Evolutionary conservation across 179 eudicot species (phyloP).

Genomic region (Heliamphora pulchella): DNA sequence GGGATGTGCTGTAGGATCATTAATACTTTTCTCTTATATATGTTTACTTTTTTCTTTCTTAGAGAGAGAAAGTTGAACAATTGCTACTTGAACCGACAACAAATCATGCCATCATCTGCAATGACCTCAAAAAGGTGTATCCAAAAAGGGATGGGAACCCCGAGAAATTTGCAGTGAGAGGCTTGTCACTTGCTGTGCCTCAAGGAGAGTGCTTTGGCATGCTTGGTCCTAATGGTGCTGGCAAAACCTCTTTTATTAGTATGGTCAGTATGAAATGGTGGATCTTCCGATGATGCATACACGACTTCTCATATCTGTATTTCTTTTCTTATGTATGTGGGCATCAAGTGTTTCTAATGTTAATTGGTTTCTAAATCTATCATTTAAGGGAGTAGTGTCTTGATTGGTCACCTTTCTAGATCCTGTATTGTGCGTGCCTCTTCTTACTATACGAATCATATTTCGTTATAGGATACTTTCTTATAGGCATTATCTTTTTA

Average conservation of each 20-base stretch:
- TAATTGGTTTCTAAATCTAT: not conserved
- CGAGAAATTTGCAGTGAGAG: constrained; percentile 69
- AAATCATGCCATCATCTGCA: constrained; percentile 50
- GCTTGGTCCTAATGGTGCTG: constrained; percentile 99
- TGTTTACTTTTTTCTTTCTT: constrained; percentile 10
- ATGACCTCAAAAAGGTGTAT: constrained; percentile 17
- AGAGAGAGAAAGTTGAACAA: constrained; percentile 79
- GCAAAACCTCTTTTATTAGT: constrained; percentile 86
- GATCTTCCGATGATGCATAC: not conserved
- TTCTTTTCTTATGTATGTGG: not conserved
- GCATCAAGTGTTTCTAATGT: not conserved
- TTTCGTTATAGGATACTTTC: not conserved
- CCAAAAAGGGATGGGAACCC: constrained; percentile 89
- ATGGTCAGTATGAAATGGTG: constrained; percentile 49
- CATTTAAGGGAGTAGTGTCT: not conserved
- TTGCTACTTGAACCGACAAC: constrained; percentile 46
- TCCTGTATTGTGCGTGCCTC: not conserved
- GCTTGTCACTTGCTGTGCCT: constrained; percentile 63
- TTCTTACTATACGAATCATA: not conserved
- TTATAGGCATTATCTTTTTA: not conserved
- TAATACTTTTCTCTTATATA: not conserved
- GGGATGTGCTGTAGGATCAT: not conserved
- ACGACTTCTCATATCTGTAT: not conserved
- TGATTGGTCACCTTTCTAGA: too few species aligned
- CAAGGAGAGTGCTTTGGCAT: constrained; percentile 90